phyloP scores from a whole-genome alignment of 345 rosid species.

The Eucalyptus coolabah region DNA sequence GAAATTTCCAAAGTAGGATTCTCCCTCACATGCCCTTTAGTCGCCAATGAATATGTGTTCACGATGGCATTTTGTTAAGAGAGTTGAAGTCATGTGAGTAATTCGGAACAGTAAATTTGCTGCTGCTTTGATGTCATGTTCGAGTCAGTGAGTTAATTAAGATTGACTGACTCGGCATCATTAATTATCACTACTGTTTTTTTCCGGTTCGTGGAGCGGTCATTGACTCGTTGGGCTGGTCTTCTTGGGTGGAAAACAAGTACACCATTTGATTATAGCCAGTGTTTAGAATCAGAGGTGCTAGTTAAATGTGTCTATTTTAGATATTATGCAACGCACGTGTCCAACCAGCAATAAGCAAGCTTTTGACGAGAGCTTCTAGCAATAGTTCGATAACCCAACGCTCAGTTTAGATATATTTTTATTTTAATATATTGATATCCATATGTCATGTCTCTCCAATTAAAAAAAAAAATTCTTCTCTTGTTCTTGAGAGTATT shows the following conservation, averaged over 20 bases:
- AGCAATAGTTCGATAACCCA: rapidly evolving
- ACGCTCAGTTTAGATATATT: rapidly evolving
- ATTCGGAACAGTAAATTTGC: neutral
- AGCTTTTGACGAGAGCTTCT: no score
- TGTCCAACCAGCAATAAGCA: no score
- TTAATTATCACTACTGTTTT: neutral
- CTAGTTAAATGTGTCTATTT: no score
- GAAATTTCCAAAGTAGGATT: neutral
- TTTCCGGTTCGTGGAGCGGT: neutral
- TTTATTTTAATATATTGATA: no score
- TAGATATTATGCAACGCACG: no score
- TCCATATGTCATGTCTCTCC: rapidly evolving
- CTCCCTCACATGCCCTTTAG: neutral
- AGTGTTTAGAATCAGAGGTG: no score
- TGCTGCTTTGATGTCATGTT: neutral
- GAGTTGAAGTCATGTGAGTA: neutral
- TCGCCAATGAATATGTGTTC: neutral
- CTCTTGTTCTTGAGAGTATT: rapidly evolving
- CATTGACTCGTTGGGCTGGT: neutral
- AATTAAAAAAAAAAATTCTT: no score
- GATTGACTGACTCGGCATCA: neutral
- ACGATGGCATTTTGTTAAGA: neutral
- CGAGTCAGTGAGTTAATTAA: neutral
- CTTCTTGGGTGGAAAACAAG: neutral
- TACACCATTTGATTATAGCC: neutral